phyloP scores from a whole-genome alignment of 2,329 filamentous ascomycete genomes.

The Sclerotinia glacialis region DNA sequence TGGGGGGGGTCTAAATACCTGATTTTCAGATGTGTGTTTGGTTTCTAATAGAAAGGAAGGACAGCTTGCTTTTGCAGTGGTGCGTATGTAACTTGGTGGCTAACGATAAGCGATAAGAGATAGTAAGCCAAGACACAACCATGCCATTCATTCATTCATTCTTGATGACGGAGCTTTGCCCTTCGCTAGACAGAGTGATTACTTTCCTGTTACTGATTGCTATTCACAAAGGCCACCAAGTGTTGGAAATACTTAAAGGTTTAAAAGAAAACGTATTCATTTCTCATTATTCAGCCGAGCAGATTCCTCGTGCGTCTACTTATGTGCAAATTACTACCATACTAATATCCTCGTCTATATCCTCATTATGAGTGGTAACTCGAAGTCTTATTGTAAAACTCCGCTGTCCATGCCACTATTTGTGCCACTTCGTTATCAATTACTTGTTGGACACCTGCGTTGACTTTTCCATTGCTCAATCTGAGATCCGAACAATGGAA shows the following conservation, averaged over 20 bases:
- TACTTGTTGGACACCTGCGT: constrained; percentile 48
- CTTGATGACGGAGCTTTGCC: too few relatives aligned
- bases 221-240: neutral
- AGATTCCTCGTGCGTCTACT: neutral
- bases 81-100: neutral
- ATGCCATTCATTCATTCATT: too few relatives aligned
- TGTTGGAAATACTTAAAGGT: neutral
- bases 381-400: constrained; percentile 40
- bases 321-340: neutral
- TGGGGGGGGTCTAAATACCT: constrained; percentile 13
- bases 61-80: constrained; percentile 17
- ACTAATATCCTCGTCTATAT: constrained; percentile 13
- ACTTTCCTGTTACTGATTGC: neutral
- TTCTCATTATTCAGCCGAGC: neutral
- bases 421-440: constrained; percentile 50
- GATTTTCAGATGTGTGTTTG: constrained; percentile 10
- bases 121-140: neutral
- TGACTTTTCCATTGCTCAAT: constrained; percentile 46
- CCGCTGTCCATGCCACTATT: constrained; percentile 53
- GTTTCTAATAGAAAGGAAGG: constrained; percentile 18
- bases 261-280: neutral
- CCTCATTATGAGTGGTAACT: neutral
- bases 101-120: constrained; percentile 14
- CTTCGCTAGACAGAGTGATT: too few relatives aligned
- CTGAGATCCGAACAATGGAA: constrained; percentile 56